Evolutionary conservation across 345 rosid species (phyloP), one percentile per base, ranked within the genome.

Genomic region (Cardamine occulta): DNA sequence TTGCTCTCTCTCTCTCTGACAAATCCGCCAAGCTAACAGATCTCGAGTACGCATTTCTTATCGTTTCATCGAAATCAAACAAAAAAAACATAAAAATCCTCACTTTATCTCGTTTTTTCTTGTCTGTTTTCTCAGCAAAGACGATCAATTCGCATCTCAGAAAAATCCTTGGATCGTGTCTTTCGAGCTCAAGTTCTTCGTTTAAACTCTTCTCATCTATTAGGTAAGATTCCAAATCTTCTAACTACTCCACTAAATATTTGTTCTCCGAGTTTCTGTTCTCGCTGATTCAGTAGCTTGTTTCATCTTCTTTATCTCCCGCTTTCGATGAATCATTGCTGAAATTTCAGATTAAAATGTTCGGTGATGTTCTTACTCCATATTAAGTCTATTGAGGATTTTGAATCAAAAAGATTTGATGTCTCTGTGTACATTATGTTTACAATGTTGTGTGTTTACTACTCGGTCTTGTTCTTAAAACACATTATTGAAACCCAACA

Each of bases 41-140:
- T 84, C 85, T 85, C 81, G 72, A 77, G 66, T 80, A 70, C 53
- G 78, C 81, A 49, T 63, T 68, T 61, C 52, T 63, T 58, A 23
- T 61, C 49, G 71, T 75, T 70, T 77, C 78, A 64, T 72, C 64
- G 47, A 7, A 6, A 32, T 1, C 8, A 32, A 6, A 32, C 35
- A 7, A 32, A 6, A 32, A 32, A 32, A 5, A 32, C 8, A 32
- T 6, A 32, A 19, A 28, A 32, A 35, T 35, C 12, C 40, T 2
- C 12, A 35, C 40, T 35, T 15, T 65, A 31, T 57, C n/a, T 2
- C 31, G 4, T 55, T 28, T 14, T 28, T 3, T 42, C 19, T 19
- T 12, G 23, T 66, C 17, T 26, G 23, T 66, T 19, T 66, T 35
- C 18, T 5, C 15, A 35, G 48, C 34, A 62, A 21, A 28, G 39